Evolutionary conservation across 768 basidiomycete genomes (phyloP), one percentile per base, ranked within the genome.

Genomic region (Strobilomyces echinocephalus): DNA sequence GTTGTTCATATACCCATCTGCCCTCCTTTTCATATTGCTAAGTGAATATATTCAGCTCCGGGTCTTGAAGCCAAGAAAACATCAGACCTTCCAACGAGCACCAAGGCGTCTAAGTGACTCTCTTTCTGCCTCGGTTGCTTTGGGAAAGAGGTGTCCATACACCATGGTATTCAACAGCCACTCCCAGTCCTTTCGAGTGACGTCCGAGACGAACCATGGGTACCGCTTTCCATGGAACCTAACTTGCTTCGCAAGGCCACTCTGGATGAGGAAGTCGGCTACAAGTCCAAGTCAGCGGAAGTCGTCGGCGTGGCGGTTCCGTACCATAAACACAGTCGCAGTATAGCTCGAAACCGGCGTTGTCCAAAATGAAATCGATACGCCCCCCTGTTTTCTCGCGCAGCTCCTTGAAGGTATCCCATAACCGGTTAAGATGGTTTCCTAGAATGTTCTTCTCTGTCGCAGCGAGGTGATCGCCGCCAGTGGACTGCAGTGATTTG

Each of bases 391-490:
- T 84, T 65, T 83, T 83, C 50, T 80, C 77, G 46, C 83, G 80
- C 44, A 93, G 76, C 8, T 77, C 77, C 62, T 83, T 84, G 46
- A 93, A 82, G 53, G 81, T 73, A 18, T 86, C 80, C 90, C 91
- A 94, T 9, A 92, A 72, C 18, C 79, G 69, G 39, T 72, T 66
- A 56, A 91, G 74, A 64, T 93, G 77, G 71, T 97, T 95, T 34
- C 93, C 94, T 30, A 97, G 77, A 58, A 97, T 97, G 61, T 97
- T 97, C 74, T 95, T 94, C 73, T 95, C 93, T 2, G 95, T 94
- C 2, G 92, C 91, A 3, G 94, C 94, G 42, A 97, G 84, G 56
- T 91, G 84, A 43, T 93, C 95, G n/a, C 93, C 92, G 11, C 94
- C 95, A 16, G 94, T 95, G 14, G 93, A 94, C 67, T 97, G 95